phyloP scores from a whole-genome alignment of 352 stramenopile genomes.

The Phytophthora lateralis region DNA sequence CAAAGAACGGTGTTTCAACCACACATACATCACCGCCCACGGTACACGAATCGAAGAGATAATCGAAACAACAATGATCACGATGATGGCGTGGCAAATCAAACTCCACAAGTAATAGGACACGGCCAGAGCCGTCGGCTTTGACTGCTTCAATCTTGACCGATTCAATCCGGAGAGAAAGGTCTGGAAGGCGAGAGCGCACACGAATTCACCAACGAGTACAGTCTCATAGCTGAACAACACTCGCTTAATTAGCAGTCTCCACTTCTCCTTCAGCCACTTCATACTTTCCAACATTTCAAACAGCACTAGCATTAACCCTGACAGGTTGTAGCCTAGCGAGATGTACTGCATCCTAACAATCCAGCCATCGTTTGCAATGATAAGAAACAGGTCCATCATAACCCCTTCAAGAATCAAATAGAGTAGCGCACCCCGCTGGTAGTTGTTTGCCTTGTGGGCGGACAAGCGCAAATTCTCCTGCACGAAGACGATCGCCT shows the following conservation, averaged over 20 bases:
- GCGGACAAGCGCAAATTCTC: constrained; percentile 24
- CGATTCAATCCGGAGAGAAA: constrained; percentile 25
- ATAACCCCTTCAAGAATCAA: constrained; percentile 32
- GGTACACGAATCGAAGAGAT: constrained; percentile 10
- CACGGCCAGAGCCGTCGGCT: constrained; percentile 17
- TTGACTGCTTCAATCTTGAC: constrained; percentile 19
- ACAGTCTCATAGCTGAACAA: constrained; percentile 26
- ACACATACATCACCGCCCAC: constrained; percentile 7
- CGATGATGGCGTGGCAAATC: constrained; percentile 22
- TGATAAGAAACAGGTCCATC: constrained; percentile 29
- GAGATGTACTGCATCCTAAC: constrained; percentile 26
- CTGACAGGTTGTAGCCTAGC: constrained; percentile 32
- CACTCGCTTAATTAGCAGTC: constrained; percentile 13
- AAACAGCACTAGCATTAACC: constrained; percentile 29
- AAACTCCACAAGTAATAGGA: constrained; percentile 30
- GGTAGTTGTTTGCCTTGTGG: constrained; percentile 22
- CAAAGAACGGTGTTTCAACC: constrained; percentile 21
- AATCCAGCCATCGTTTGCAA: constrained; percentile 19
- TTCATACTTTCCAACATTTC: constrained; percentile 31
- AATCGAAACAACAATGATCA: constrained; percentile 18
- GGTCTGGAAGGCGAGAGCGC: constrained; percentile 5
- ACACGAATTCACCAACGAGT: constrained; percentile 17
- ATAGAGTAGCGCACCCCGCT: constrained; percentile 22
- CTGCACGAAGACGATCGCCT: constrained; percentile 21
- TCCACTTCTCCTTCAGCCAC: constrained; percentile 9